Conservation (phyloP, 352 stramenopile genomes). For the Phytopythium litorale region DNA sequence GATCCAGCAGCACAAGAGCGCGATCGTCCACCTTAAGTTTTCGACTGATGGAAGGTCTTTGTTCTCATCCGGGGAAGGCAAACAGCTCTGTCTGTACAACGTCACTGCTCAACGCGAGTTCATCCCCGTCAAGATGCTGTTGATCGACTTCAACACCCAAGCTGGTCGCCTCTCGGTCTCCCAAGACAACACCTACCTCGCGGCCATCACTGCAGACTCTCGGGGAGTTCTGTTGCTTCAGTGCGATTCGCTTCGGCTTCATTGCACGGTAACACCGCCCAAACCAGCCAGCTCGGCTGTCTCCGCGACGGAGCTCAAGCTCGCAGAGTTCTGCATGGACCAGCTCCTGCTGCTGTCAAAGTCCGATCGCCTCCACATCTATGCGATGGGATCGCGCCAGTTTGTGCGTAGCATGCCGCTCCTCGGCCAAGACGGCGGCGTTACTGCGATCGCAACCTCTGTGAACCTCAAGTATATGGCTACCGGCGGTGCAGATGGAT, state of each 20-base stretch:
- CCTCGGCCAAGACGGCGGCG: slow-evolving; percentile 42
- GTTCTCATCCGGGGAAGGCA: slow-evolving; percentile 46
- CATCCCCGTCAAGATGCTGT: slow-evolving; percentile 63
- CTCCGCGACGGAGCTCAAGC: slow-evolving; percentile 22
- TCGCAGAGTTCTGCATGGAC: slow-evolving; percentile 42
- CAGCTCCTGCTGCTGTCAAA: slow-evolving; percentile 50
- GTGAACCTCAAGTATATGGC: slow-evolving; percentile 65
- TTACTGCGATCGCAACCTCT: slow-evolving; percentile 44
- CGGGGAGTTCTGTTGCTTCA: slow-evolving; percentile 33
- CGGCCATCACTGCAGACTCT: slow-evolving; percentile 25
- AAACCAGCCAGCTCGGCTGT: slow-evolving; percentile 5
- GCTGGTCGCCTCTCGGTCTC: slow-evolving; percentile 35
- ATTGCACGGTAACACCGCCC: slow-evolving; percentile 32
- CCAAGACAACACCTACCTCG: slow-evolving; percentile 32
- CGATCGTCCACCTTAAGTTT: slow-evolving; percentile 56
- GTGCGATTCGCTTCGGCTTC: slow-evolving; percentile 30
- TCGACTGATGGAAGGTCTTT: slow-evolving; percentile 33
- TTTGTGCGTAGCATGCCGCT: slow-evolving; percentile 54
- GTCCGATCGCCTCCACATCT: slow-evolving; percentile 50
- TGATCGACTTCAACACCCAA: slow-evolving; percentile 32
- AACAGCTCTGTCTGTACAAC: slow-evolving; percentile 72
- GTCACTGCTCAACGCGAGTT: slow-evolving; percentile 33
- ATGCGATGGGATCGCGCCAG: slow-evolving; percentile 26
- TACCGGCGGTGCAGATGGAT: slow-evolving; percentile 51
- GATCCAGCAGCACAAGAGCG: slow-evolving; percentile 82